phyloP scores from a whole-genome alignment of 352 stramenopile genomes.

The Phytophthora rubi region DNA sequence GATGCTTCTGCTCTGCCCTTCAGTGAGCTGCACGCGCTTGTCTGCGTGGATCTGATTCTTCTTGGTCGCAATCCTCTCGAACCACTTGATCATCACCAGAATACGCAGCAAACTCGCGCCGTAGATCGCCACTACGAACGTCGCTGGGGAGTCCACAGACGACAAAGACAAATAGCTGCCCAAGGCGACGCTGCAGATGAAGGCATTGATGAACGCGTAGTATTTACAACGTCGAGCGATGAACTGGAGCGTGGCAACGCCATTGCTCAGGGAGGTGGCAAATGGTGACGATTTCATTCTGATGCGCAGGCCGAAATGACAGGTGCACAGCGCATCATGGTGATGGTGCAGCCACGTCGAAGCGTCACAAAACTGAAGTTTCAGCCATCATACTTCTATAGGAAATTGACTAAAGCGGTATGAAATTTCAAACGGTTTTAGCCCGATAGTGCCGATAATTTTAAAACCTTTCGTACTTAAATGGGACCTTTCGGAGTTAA shows the following conservation, averaged over 20 bases:
- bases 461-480: too few species aligned
- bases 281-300: slow-evolving; percentile 23
- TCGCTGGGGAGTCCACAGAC: slow-evolving; percentile 7
- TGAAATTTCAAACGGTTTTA: too few species aligned
- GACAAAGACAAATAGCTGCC: slow-evolving; percentile 36
- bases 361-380: slow-evolving; percentile 34
- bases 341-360: slow-evolving; percentile 9
- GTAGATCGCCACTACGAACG: slow-evolving; percentile 46
- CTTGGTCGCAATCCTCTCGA: slow-evolving; percentile 80
- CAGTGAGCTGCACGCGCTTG: slow-evolving; percentile 59
- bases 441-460: too few species aligned
- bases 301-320: slow-evolving; percentile 23
- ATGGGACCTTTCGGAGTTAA: too few species aligned
- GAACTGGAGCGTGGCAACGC: slow-evolving; percentile 21
- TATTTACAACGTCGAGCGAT: slow-evolving; percentile 72
- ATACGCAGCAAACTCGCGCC: slow-evolving; percentile 57
- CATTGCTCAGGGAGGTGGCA: not conserved
- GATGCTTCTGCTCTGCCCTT: slow-evolving; percentile 49
- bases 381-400: too few species aligned
- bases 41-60: slow-evolving; percentile 71
- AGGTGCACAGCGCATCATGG: slow-evolving; percentile 26
- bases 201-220: slow-evolving; percentile 84
- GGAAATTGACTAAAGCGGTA: too few species aligned
- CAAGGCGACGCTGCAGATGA: slow-evolving; percentile 68
- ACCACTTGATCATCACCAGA: slow-evolving; percentile 69